A percentile compares a stretch with the other conserved stretches of the same genome.
phyloP scores from a whole-genome alignment of 176 grass and related monocot genomes.

The Triticum dicoccoides region DNA sequence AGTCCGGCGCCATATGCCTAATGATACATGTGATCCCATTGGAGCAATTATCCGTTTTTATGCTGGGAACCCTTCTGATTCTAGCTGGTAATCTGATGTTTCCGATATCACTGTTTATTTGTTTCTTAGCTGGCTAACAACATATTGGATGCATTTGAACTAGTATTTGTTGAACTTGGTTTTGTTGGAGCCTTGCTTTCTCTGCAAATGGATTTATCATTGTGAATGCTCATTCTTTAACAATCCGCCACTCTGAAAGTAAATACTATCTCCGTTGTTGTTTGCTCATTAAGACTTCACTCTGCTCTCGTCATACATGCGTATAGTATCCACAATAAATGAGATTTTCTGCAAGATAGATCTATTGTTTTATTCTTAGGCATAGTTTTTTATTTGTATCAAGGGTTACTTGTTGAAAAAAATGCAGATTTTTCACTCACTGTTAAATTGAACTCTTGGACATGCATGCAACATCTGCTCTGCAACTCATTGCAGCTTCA shows the following conservation, averaged over 20 bases:
- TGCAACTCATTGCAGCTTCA: neutral
- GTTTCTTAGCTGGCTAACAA: neutral
- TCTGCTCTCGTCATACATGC: conserved; percentile 3
- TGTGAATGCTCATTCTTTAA: neutral
- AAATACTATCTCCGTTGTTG: neutral
- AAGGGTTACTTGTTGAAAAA: neutral
- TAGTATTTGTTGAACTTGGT: conserved; percentile 4
- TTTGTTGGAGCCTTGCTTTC: neutral
- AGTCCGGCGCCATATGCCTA: conserved; percentile 66
- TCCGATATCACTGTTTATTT: neutral
- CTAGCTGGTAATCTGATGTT: conserved; percentile 44
- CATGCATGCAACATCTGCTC: neutral
- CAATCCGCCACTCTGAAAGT: neutral
- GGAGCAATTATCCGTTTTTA: conserved; percentile 88
- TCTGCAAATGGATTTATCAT: neutral
- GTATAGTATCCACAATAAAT: neutral
- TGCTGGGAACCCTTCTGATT: conserved; percentile 73
- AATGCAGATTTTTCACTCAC: neutral
- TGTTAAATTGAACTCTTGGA: neutral
- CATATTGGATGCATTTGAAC: neutral
- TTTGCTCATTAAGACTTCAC: conserved; percentile 23
- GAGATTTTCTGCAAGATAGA: neutral
- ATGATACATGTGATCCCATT: conserved; percentile 70
- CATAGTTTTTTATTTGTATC: neutral
- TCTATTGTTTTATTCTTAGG: neutral